Evolutionary conservation across 2,329 filamentous ascomycete genomes (phyloP), one percentile per base, ranked within the genome.

Genomic region (Ceratocystis diversiconidia): DNA sequence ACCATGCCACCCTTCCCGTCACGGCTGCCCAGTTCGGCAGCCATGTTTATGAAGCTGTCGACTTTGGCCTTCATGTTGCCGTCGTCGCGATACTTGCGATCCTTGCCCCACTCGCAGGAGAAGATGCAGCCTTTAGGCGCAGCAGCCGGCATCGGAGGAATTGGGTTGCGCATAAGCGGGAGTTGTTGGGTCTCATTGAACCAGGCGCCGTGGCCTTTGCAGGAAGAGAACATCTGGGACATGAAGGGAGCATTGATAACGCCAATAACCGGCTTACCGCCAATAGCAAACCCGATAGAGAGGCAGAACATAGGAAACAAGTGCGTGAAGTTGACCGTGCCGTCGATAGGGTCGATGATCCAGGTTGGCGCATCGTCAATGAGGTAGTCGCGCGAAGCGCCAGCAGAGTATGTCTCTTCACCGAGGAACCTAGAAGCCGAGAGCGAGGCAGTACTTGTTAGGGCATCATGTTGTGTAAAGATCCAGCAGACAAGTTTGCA

Each of bases 251-350:
- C 87, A 70, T 87, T 83, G 71, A 91, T 85, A 59, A 90, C 81
- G 22, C 88, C 88, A 62, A 91, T 82, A 1, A 85, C 74, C 2
- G 88, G 85, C 32, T 77, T 74, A 5, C 80, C 78, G 19, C 80
- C 74, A 65, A 88, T 71, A 28, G 86, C 77, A 71, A 91, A 85
- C 61, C 80, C 87, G 71, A 91, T 90, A 44, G 85, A 89, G 55
- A 91, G 85, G 73, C 88, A 91, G 75, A 89, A 90, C 85, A 90
- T 89, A 67, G 87, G 87, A 72, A 89, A 90, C 5, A 89, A 79
- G 73, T 91, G 88, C 36, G 87, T 89, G 75, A 88, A 91, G 77
- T 91, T 91, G 67, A 91, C 87, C 2, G 88, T 91, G 77, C 86
- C 87, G 71, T 91, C 88, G 32, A 91, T 79, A 8, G 88, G 88